Percentiles rank a stretch among this genome's conserved stretches.
phyloP scores from a whole-genome alignment of 1,284 basidiomycete species.

The Malassezia psittaci region DNA sequence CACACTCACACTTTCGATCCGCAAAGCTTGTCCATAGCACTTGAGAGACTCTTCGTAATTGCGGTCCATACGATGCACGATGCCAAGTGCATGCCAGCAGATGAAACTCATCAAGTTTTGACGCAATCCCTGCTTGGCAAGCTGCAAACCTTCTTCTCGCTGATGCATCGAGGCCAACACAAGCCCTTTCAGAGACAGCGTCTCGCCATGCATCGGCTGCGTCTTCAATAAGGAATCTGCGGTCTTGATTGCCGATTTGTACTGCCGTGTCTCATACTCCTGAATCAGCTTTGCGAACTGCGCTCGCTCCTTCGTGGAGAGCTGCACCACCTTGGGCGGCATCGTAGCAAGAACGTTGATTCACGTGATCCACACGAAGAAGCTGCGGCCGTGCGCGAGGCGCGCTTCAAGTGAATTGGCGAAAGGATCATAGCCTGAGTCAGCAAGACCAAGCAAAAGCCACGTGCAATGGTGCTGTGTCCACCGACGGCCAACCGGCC shows the following conservation, averaged over 20 bases:
- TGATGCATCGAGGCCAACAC: constrained; percentile 33
- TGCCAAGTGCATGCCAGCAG: constrained; percentile 92
- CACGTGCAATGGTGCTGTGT: not conserved
- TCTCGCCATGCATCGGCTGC: constrained; percentile 75
- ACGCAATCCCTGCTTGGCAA: constrained; percentile 72
- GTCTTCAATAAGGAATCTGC: constrained; percentile 92
- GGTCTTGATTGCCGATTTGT: constrained; percentile 80
- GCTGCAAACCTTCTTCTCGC: constrained; percentile 59
- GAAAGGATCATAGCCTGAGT: too few species aligned
- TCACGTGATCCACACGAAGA: not conserved
- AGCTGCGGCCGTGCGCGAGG: not conserved
- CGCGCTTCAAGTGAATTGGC: too few species aligned
- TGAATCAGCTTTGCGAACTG: constrained; percentile 75
- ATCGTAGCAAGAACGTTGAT: constrained; percentile 5
- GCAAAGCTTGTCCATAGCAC: constrained; percentile 66
- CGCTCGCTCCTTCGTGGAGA: constrained; percentile 72
- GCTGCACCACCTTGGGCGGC: constrained; percentile 42
- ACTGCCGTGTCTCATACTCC: constrained; percentile 74
- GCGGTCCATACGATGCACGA: constrained; percentile 58
- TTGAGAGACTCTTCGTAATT: constrained; percentile 78
- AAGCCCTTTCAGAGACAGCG: constrained; percentile 44
- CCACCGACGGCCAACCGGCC: not conserved
- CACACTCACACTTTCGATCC: constrained; percentile 60
- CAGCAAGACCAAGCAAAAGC: too few species aligned
- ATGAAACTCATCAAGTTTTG: constrained; percentile 87